Base-by-base conservation (phyloP, 2,329 filamentous ascomycete genomes). In the Tolypocladium tropicale region DNA sequence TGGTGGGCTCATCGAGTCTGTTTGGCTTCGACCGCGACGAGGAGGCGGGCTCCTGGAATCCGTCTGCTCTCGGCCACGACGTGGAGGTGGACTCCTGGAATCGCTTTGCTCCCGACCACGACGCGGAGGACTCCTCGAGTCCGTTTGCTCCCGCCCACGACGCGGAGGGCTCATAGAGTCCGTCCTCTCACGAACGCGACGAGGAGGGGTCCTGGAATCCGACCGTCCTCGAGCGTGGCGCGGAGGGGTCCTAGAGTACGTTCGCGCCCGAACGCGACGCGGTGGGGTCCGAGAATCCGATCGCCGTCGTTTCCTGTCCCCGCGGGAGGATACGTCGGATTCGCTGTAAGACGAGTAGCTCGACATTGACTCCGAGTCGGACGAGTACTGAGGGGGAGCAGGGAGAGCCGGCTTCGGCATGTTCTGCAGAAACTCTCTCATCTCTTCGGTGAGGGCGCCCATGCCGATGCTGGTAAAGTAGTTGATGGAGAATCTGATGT, bases 381-480 rank as follows among this genome's bases (percentile, higher is more conserved):
- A 86, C 52, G 83, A 78, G 36, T 76, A 76, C 10, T 72, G 75
- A 1, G 89, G 75, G 1, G 89, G 75, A 1, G 90, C 84, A 6
- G 89, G 88, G 28, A 89, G 75, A 1, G 88, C 80, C 3, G 92
- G 91, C 68, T 95, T 94, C 14, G 92, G 92, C 72, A 95, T 83
- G 67, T 91, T 96, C 69, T 92, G 88, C 56, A 99, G 79, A 68
- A 87, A 85, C 66, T 95, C 90, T 70, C 94, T 86, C 90, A 96
- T 95, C 62, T 91, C 89, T 68, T 99, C 94, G 2, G 94, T 99
- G 59, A 99, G 80, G 28, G 83, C 84, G 68, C 94, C 94, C 89
- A 99, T 95, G 57, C 92, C 91, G 65, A 99, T 95, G 65, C 91
- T 94, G 11, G 94, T 99, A 71, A 99, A 97, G 79, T 96, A 99